These are phyloP conservation scores for Cladochytrium replicatum DNA, from an alignment of 192 early-diverging fungal genomes.

Conservation along the genomic window DNA sequence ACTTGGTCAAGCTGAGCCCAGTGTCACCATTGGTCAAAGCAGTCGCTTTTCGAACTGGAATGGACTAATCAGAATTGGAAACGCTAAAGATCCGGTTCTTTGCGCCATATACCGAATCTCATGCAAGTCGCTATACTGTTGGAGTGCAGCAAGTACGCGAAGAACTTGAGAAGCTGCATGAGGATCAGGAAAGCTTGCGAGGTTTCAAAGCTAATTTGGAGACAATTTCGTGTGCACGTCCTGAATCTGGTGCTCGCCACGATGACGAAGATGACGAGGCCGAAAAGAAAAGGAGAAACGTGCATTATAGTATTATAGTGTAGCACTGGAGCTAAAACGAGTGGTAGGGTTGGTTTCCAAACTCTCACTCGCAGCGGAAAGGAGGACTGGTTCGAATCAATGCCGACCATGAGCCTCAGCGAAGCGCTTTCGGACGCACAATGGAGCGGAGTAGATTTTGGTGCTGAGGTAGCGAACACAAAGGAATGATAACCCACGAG, in stretches of 20 bases:
- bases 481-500: too few relatives aligned
- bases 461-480: too few relatives aligned
- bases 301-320: conserved; percentile 3
- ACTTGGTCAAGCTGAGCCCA: conserved; percentile 17
- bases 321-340: not conserved
- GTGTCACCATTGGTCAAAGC: conserved; percentile 12
- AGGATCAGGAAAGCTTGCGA: not conserved
- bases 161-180: conserved; percentile 16
- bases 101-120: conserved; percentile 8
- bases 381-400: too few relatives aligned
- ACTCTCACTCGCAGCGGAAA: too few relatives aligned
- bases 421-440: too few relatives aligned
- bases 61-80: conserved; percentile 15
- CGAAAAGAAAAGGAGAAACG: not conserved
- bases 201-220: too few relatives aligned
- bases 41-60: too few relatives aligned
- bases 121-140: not conserved
- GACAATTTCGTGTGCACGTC: too few relatives aligned
- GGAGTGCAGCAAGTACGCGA: conserved; percentile 10
- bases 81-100: conserved; percentile 15
- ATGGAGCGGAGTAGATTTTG: too few relatives aligned
- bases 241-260: conserved; percentile 2
- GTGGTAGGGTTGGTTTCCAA: conserved; percentile 8
- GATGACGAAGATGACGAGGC: not conserved
- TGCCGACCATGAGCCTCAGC: too few relatives aligned